Evolutionary conservation across 78 protist species (phyloP).

Genomic region (Isochrysis galbana): DNA sequence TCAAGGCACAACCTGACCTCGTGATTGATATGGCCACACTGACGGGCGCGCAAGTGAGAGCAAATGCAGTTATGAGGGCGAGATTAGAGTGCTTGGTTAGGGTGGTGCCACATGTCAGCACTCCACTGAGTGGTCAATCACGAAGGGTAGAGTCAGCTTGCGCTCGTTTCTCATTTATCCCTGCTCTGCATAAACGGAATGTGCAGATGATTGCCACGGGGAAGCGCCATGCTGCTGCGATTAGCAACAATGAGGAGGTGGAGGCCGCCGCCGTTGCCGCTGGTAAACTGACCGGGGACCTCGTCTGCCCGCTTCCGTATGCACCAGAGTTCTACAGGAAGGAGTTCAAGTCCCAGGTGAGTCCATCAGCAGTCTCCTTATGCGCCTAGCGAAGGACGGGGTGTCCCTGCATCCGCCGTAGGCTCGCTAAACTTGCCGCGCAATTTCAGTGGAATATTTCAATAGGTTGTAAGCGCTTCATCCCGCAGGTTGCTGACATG

Average conservation of each 20-base stretch:
- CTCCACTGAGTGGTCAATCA: too few relatives aligned
- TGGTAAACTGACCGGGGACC: background rate
- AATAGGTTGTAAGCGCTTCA: too few relatives aligned
- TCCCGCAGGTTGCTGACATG: slow-evolving; percentile 26
- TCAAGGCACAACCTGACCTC: background rate
- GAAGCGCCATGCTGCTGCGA: background rate
- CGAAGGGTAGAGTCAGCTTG: background rate
- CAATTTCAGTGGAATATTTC: background rate
- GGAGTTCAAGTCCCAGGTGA: background rate
- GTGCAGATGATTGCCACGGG: slow-evolving; percentile 28
- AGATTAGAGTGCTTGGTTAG: too few relatives aligned
- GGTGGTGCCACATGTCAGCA: too few relatives aligned
- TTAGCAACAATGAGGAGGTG: slow-evolving; percentile 12
- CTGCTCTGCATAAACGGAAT: background rate
- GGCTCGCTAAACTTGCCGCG: too few relatives aligned
- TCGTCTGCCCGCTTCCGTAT: background rate
- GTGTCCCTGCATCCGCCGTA: too few relatives aligned
- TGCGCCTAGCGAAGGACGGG: too few relatives aligned
- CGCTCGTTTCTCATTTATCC: background rate
- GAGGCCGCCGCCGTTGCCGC: background rate
- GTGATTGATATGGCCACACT: slow-evolving; percentile 34
- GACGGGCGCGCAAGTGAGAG: slow-evolving; percentile 25
- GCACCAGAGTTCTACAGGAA: background rate
- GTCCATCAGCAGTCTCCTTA: too few relatives aligned
- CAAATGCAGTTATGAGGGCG: too few relatives aligned